Evolutionary conservation across 2,329 filamentous ascomycete genomes (phyloP), one percentile per base, ranked within the genome.

Genomic region (Rhinocladiella mackenziei): DNA sequence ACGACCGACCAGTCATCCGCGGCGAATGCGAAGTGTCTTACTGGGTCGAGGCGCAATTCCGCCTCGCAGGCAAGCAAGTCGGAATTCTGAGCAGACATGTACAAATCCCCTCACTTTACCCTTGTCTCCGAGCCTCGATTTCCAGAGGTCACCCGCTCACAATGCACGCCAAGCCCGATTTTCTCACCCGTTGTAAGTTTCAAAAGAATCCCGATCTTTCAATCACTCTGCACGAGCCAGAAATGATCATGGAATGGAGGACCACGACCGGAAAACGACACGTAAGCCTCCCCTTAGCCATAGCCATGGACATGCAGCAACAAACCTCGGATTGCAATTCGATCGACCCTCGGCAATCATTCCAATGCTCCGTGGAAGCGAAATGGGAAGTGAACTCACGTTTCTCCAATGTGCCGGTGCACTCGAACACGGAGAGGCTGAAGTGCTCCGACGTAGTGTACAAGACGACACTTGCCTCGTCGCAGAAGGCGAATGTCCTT

Each of bases 21-120:
- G 50, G 50, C 11, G 39, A 50, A 5, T 45, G 45, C 22, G 45
- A 53, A 13, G 43, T 53, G 14, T 50, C 50, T 8, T 53, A 50
- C 26, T 53, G 50, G 50, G 37, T 53, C 17, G 50, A 53, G 30
- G 46, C 39, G 11, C 34, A 42, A n/a, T 53, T 53, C 23, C 44
- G 46, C 8, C 36, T 8, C 9, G 31, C 33, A 3, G 46, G 50
- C 20, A 7, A 15, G 19, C 35, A 47, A 37, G 46, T 53, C 9
- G 50, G 46, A 10, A 45, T 33, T 31, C 28, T 53, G 18, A 33
- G 30, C 30, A 29, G 43, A 19, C 34, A 43, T 15, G 31, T 48
- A 22, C 38, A 44, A 25, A 33, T 53, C 15, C 19, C 29, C 9
- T 46, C 35, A 5, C 22, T 50, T 3, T 49, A 53, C 25, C 50